These are phyloP conservation scores for Stevia rebaudiana DNA, from an alignment of 140 eudicot genomes.

Conservation along the genomic window DNA sequence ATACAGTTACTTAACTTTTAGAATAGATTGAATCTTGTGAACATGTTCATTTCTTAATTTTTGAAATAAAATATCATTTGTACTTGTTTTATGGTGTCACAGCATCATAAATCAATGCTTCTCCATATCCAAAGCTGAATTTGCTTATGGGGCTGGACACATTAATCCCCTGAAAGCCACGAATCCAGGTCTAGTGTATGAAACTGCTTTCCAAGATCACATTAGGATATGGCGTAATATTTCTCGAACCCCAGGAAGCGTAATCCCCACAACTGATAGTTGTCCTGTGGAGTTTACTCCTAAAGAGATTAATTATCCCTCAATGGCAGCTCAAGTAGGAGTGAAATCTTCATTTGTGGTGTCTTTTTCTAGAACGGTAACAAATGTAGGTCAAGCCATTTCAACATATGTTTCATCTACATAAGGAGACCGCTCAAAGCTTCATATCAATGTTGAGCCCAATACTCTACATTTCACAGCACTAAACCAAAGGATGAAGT, in stretches of 20 bases:
- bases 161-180: constrained; percentile 23
- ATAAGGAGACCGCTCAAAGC: background rate
- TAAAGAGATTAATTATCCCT: constrained; percentile 23
- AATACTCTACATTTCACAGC: background rate
- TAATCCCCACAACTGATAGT: background rate
- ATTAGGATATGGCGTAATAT: constrained; percentile 15
- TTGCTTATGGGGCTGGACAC: constrained; percentile 33
- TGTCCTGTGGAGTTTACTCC: constrained; percentile 1
- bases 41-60: too few species aligned
- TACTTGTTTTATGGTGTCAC: too few species aligned
- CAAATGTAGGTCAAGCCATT: constrained; percentile 17
- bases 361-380: constrained; percentile 8
- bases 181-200: constrained; percentile 28
- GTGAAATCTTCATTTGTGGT: background rate
- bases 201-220: constrained; percentile 14
- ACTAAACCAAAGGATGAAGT: constrained; percentile 2
- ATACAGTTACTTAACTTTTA: too few species aligned
- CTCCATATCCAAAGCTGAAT: constrained; percentile 6
- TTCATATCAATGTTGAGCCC: background rate
- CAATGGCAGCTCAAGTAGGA: constrained; percentile 15
- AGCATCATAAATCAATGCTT: too few species aligned
- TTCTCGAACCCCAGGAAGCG: background rate
- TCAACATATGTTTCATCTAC: constrained; percentile 18
- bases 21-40: too few species aligned
- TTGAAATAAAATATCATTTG: too few species aligned